phyloP scores from a whole-genome alignment of 2,329 filamentous ascomycete genomes.

The Penicillium sp. region DNA sequence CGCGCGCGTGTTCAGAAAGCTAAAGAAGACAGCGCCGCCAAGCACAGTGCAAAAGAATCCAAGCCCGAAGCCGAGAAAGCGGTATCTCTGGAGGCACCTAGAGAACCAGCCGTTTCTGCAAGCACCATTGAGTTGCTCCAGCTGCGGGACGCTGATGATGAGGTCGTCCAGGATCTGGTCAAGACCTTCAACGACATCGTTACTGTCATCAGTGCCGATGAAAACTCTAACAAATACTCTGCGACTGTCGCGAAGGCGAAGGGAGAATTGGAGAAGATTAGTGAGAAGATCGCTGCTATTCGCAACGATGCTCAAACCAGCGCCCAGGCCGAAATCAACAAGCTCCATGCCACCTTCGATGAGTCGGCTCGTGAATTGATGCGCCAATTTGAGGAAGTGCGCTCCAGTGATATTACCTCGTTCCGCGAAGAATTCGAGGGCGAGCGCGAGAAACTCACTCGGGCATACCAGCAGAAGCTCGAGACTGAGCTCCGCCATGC shows the following conservation, averaged over 20 bases:
- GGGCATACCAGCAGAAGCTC: slow-evolving; percentile 75
- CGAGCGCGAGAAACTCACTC: slow-evolving; percentile 75
- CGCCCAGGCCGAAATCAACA: slow-evolving; percentile 70
- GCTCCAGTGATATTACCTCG: slow-evolving; percentile 72
- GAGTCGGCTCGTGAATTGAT: slow-evolving; percentile 83
- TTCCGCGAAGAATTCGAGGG: slow-evolving; percentile 86
- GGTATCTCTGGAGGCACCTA: slow-evolving; percentile 35
- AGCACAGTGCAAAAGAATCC: slow-evolving; percentile 26
- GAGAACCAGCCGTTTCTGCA: slow-evolving; percentile 45
- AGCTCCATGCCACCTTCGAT: slow-evolving; percentile 74
- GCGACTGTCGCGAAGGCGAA: slow-evolving; percentile 81
- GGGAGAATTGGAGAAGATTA: slow-evolving; percentile 72
- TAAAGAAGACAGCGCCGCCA: slow-evolving; percentile 30
- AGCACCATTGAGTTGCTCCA: slow-evolving; percentile 73
- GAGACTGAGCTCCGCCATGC: slow-evolving; percentile 74
- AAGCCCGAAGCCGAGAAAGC: slow-evolving; percentile 25
- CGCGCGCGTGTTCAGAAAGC: slow-evolving; percentile 30
- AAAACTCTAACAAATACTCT: slow-evolving; percentile 71
- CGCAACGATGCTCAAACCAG: slow-evolving; percentile 66
- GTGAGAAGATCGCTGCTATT: slow-evolving; percentile 70
- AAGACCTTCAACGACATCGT: slow-evolving; percentile 97
- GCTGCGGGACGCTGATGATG: slow-evolving; percentile 72
- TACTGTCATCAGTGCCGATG: slow-evolving; percentile 83
- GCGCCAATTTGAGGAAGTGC: slow-evolving; percentile 76
- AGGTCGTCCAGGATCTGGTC: slow-evolving; percentile 85